Evolutionary conservation across 805 yeast species (phyloP).

Genomic region (Cephaloascus fragrans): DNA sequence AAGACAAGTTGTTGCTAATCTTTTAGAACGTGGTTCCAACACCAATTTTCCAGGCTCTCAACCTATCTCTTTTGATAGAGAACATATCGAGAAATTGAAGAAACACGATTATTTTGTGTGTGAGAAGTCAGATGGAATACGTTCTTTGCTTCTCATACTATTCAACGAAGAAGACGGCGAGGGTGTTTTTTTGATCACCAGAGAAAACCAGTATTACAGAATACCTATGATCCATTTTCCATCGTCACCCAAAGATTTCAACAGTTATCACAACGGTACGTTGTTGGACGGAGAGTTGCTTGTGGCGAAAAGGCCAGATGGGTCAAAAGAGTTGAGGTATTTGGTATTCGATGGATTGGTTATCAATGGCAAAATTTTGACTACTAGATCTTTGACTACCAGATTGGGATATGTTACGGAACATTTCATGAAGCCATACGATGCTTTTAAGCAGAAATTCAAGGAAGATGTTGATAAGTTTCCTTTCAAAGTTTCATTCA

Average conservation of each 20-base stretch:
- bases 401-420: slow-evolving; percentile 82
- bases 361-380: slow-evolving; percentile 63
- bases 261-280: slow-evolving; percentile 74
- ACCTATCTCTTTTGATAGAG: slow-evolving; percentile 81
- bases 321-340: slow-evolving; percentile 60
- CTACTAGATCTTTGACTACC: slow-evolving; percentile 63
- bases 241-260: slow-evolving; percentile 29
- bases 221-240: slow-evolving; percentile 86
- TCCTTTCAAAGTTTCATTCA: slow-evolving; percentile 81
- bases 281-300: slow-evolving; percentile 93
- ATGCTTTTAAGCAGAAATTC: slow-evolving; percentile 50
- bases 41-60: slow-evolving; percentile 85
- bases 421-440: slow-evolving; percentile 75
- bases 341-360: slow-evolving; percentile 89
- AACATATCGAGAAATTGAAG: slow-evolving; percentile 59
- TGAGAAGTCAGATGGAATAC: slow-evolving; percentile 89
- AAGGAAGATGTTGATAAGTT: slow-evolving; percentile 70
- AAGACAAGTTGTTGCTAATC: slow-evolving; percentile 58
- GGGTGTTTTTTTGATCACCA: slow-evolving; percentile 78
- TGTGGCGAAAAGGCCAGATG: slow-evolving; percentile 45
- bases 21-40: slow-evolving; percentile 35
- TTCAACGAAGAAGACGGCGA: slow-evolving; percentile 70
- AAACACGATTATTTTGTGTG: slow-evolving; percentile 84
- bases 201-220: slow-evolving; percentile 80
- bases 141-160: slow-evolving; percentile 68